phyloP scores from a whole-genome alignment of 1,284 basidiomycete genomes.

The Papiliotrema nemorosa region DNA sequence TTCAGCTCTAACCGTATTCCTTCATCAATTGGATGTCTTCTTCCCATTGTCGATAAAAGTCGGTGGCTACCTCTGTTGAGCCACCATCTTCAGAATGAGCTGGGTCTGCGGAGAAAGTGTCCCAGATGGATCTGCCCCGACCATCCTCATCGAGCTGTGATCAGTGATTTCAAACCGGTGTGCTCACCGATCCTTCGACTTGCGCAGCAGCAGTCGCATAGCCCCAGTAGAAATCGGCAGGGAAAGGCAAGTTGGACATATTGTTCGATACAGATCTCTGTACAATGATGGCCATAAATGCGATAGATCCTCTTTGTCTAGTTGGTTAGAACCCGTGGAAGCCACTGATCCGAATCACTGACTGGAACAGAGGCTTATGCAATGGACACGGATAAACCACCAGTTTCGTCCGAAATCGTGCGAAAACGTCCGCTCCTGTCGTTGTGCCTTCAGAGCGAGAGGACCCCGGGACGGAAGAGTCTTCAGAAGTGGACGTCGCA shows the following conservation, averaged over 20 bases:
- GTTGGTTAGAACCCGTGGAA: too few relatives aligned
- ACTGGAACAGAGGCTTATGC: too few relatives aligned
- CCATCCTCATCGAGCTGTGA: background rate
- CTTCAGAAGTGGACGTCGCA: too few relatives aligned
- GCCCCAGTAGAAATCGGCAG: conserved; percentile 6
- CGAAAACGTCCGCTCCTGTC: too few relatives aligned
- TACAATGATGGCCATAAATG: too few relatives aligned
- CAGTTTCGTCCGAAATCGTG: too few relatives aligned
- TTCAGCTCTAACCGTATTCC: conserved; percentile 53
- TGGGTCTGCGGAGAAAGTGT: conserved; percentile 55
- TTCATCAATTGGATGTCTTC: conserved; percentile 60
- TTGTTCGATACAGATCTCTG: background rate
- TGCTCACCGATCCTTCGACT: conserved; percentile 1
- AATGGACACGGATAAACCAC: too few relatives aligned
- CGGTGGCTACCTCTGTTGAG: conserved; percentile 19
- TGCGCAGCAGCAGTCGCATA: conserved; percentile 6
- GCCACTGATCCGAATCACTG: too few relatives aligned
- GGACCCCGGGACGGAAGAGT: too few relatives aligned
- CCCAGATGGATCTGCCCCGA: conserved; percentile 47
- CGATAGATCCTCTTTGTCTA: too few relatives aligned
- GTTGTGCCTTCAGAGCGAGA: too few relatives aligned
- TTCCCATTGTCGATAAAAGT: conserved; percentile 64
- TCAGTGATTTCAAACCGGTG: background rate
- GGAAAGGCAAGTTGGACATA: background rate
- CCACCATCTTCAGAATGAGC: background rate